Percentiles rank a stretch among this genome's conserved stretches.
Conservation (phyloP, 176 grass and related monocot species). For the Oryza meyeriana region DNA sequence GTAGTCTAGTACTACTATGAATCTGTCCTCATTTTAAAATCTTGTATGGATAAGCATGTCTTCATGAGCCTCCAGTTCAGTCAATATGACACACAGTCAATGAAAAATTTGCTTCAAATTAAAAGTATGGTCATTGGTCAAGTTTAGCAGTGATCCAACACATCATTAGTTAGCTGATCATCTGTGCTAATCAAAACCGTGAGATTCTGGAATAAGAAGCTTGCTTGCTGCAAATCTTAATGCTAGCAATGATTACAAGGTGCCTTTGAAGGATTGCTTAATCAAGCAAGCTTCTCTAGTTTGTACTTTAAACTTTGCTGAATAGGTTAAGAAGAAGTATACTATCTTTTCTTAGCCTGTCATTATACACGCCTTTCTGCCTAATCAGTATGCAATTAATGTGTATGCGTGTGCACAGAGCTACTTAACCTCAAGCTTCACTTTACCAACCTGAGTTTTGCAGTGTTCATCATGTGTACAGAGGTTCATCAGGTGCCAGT, state of each 20-base stretch:
- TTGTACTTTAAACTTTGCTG: neutral
- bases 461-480: neutral
- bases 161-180: neutral
- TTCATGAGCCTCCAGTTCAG: neutral
- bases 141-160: neutral
- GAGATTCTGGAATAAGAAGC: neutral
- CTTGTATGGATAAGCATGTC: slow-evolving; percentile 1
- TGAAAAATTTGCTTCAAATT: neutral
- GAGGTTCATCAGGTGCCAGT: neutral
- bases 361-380: neutral
- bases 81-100: neutral
- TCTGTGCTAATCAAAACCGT: neutral
- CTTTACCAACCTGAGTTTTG: neutral
- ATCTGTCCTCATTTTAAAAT: neutral
- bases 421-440: neutral
- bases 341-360: neutral
- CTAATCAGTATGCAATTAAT: neutral
- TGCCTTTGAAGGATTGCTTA: neutral
- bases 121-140: neutral
- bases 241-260: neutral
- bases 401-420: neutral
- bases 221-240: neutral
- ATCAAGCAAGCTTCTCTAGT: neutral
- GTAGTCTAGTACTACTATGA: neutral
- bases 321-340: neutral